Evolutionary conservation across 108 stramenopile species (phyloP), one percentile per base, ranked within the genome.

Genomic region (Cafeteria roenbergensis): DNA sequence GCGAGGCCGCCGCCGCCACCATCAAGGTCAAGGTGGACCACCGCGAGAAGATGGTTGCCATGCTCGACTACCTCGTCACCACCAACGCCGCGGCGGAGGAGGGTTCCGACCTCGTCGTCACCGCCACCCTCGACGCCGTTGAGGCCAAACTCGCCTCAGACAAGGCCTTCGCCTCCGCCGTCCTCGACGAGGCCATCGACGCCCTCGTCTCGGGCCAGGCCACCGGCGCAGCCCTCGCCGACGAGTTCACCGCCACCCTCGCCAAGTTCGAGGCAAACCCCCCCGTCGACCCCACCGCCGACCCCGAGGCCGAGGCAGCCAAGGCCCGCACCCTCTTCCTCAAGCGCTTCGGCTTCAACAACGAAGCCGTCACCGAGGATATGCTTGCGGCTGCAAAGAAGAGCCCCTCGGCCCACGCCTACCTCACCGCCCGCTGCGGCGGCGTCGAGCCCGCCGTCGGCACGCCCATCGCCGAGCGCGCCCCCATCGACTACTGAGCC

Each of bases 131-230:
- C 22, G 22, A 22, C 24, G 21, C 9, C 22, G 37, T n/a, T 20
- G 30, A 32, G 29, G 37, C 34, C 36, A 28, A 61, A 27, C 8
- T 61, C 22, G 24, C 1, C 9, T 8, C 2, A 6, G 59, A 28
- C 37, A 61, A 61, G 59, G 36, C 34, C 21, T 21, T 37, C 20
- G 21, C 9, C 21, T 3, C 9, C 17, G 20, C 34, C 17, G 22
- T n/a, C 24, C 9, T 61, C n/a, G n/a, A 9, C 24, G 59, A 61
- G 20, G 59, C 59, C 34, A 61, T 61, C 59, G 37, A 1, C 59
- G 59, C 59, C 59, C 37, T 61, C 36, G 31, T 32, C 9, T 21
- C 59, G 21, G 59, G 59, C 37, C 9, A 61, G 21, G 59, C 22
- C 34, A 32, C 29, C 37, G 24, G 21, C 24, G 59, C 34, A 2